Evolutionary conservation across 208 protist genomes (phyloP), one percentile per base, ranked within the genome.

Genomic region (Acanthamoeba royreba): DNA sequence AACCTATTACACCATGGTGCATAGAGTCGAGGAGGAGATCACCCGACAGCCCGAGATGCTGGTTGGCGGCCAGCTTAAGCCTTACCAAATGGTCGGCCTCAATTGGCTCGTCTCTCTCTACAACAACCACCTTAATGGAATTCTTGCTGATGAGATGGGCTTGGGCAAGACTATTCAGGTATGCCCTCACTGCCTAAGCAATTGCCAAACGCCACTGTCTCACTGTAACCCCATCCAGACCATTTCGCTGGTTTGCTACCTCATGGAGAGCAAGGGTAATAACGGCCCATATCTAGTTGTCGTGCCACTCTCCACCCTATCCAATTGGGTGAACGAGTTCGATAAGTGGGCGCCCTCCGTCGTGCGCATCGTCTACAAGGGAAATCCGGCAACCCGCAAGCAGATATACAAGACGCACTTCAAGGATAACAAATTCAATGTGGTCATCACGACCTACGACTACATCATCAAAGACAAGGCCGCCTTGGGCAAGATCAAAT

Each of bases 101-200:
- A 97, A 98, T 74, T 99, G 99, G 98, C 97, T 99, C 94, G 96
- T 98, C 28, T 98, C 97, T 49, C 95, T 99, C 45, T 99, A 99
- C 96, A 97, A 98, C 7, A 98, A 98, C 86, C 95, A 97, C 43
- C 96, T 99, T 5, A 99, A 99, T 95, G 98, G 98, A 58, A 99
- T 99, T 87, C 95, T 99, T 0, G 99, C 99, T 0, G 99, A 99
- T 97, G 99, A 99, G 95, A 99, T 99, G 99, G 88, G 99, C 55
- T 96, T 99, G 11, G 98, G 99, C 43, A 99, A 99, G 92, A 99
- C 98, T 4, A 97, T 99, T 42, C 98, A 99, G 95, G 99, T 15
- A 96, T 99, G 89, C 93, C 98, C 13, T 99, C 99, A 95, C 99
- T 99, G 99, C 97, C 98, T 93, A 98, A 97, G 81, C 98, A 99